phyloP scores from a whole-genome alignment of 768 basidiomycete genomes.

The Boletus barrowsii region DNA sequence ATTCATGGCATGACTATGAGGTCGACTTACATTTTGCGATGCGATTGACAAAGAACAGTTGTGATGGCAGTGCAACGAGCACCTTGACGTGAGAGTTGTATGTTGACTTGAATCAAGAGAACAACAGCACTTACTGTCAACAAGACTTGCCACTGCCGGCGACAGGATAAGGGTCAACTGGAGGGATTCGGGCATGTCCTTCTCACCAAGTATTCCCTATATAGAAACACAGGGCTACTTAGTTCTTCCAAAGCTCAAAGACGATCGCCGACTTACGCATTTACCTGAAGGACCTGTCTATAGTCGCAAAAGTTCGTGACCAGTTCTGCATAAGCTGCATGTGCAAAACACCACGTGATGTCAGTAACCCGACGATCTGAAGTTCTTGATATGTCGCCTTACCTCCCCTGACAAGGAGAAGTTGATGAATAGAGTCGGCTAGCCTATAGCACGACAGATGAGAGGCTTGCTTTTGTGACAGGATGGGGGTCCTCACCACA shows the following conservation, averaged over 20 bases:
- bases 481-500: slow-evolving; percentile 7
- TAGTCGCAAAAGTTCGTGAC: slow-evolving; percentile 16
- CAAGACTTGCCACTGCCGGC: slow-evolving; percentile 18
- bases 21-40: slow-evolving; percentile 17
- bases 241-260: not conserved
- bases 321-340: slow-evolving; percentile 12
- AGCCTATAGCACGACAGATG: slow-evolving; percentile 9
- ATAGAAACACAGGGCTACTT: not conserved
- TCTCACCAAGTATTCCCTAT: slow-evolving; percentile 13
- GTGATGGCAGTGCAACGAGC: slow-evolving; percentile 16
- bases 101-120: not conserved
- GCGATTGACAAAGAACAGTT: slow-evolving; percentile 18
- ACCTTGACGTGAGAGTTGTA: not conserved
- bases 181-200: not conserved
- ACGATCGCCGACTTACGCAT: not conserved
- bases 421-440: slow-evolving; percentile 11
- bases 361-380: not conserved
- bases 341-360: not conserved
- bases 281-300: slow-evolving; percentile 3
- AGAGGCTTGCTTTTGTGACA: not conserved
- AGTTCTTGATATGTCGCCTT: not conserved
- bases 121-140: slow-evolving; percentile 13
- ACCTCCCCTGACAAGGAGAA: slow-evolving; percentile 20
- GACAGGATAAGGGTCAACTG: not conserved
- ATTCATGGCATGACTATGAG: not conserved